phyloP scores from a whole-genome alignment of 805 yeast species.

The Ogataea trehaloabstinens region DNA sequence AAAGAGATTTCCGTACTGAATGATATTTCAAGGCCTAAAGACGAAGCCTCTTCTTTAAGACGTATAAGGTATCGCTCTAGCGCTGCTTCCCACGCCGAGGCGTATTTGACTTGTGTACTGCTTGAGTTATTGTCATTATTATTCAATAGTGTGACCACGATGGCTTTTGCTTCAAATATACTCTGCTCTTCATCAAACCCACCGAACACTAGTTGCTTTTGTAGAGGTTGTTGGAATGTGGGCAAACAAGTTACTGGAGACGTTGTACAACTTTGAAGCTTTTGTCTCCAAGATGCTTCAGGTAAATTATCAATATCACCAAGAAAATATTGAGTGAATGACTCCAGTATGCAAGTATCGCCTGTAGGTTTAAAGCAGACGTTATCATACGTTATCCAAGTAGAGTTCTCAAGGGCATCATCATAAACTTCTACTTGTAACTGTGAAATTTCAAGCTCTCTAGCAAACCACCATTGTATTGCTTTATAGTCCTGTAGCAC shows the following conservation, averaged over 20 bases:
- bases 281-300: constrained; percentile 53
- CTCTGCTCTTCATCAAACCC: constrained; percentile 40
- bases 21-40: constrained; percentile 57
- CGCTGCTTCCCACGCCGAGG: constrained; percentile 68
- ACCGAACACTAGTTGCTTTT: constrained; percentile 69
- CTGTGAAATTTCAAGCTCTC: constrained; percentile 54
- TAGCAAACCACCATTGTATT: constrained; percentile 85
- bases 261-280: constrained; percentile 59
- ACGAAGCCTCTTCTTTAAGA: constrained; percentile 45
- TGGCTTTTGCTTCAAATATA: constrained; percentile 62
- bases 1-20: constrained; percentile 83
- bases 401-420: constrained; percentile 8
- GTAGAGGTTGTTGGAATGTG: constrained; percentile 84
- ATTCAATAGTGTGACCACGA: constrained; percentile 71
- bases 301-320: constrained; percentile 54
- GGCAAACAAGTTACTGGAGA: constrained; percentile 92
- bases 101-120: constrained; percentile 38
- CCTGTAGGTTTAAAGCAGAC: constrained; percentile 83
- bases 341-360: constrained; percentile 78
- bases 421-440: constrained; percentile 23
- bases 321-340: constrained; percentile 83
- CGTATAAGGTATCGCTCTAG: constrained; percentile 54
- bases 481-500: constrained; percentile 59
- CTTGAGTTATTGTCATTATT: constrained; percentile 49
- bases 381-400: constrained; percentile 46